Conservation (phyloP, 306 rosid species). For the Macrotyloma uniflorum region DNA sequence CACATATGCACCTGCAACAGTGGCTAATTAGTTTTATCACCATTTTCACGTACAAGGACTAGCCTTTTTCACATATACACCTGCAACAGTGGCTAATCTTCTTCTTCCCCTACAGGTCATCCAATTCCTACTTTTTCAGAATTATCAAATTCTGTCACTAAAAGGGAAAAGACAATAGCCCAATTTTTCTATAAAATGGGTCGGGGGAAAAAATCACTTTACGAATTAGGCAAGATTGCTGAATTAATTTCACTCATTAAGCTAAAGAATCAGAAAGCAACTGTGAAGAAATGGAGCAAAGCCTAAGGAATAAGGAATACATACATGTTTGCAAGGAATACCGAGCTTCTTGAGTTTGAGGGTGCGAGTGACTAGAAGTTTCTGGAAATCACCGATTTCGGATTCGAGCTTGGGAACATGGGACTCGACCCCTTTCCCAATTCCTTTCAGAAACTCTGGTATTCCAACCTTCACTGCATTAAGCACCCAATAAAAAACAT, state of each 20-base stretch:
- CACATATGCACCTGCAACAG: not conserved
- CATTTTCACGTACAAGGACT: too few species aligned
- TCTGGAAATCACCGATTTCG: conserved; percentile 80
- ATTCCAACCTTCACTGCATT: conserved; percentile 77
- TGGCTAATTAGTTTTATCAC: not conserved
- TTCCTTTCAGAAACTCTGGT: conserved; percentile 73
- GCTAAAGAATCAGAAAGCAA: not conserved
- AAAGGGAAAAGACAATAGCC: not conserved
- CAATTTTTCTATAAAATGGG: not conserved
- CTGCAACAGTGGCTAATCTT: not conserved
- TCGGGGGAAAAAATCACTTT: not conserved
- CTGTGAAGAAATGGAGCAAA: not conserved
- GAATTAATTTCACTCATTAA: not conserved
- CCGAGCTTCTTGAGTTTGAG: conserved; percentile 80
- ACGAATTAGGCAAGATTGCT: not conserved
- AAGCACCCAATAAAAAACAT: not conserved
- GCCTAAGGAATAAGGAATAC: conserved; percentile 32
- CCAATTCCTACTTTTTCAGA: not conserved
- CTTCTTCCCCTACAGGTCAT: not conserved
- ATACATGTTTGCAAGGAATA: conserved; percentile 78
- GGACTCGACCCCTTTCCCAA: conserved; percentile 76
- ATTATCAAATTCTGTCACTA: not conserved
- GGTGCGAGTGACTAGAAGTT: conserved; percentile 75
- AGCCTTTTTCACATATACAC: not conserved
- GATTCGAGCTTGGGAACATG: conserved; percentile 75